Conservation (phyloP, 345 rosid genomes). For the Rhodamnia rubescens region DNA sequence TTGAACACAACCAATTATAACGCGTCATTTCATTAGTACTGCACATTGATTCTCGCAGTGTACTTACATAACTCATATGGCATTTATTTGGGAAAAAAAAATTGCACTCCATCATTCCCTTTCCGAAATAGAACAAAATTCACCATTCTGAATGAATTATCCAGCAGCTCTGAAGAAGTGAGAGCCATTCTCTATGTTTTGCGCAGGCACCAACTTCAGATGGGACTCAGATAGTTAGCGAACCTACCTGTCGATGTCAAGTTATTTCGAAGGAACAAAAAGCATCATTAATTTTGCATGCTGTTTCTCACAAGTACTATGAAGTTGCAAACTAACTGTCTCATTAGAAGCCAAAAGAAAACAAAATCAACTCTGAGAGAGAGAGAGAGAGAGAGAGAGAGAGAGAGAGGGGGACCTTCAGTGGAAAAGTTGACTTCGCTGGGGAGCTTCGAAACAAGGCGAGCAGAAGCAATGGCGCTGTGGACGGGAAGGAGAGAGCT, state of each 20-base stretch:
- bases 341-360: background rate
- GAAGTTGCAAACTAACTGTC: background rate
- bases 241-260: constrained; percentile 48
- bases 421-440: constrained; percentile 20
- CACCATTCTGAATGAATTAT: background rate
- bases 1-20: background rate
- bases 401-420: constrained; percentile 34
- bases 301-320: background rate
- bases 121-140: background rate
- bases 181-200: background rate
- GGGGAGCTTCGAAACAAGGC: constrained; percentile 67
- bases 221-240: constrained; percentile 76
- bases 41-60: background rate
- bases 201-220: constrained; percentile 21
- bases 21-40: background rate
- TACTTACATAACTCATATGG: background rate
- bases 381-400: background rate
- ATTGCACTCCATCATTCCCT: background rate
- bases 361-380: background rate
- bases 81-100: background rate
- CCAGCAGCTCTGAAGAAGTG: background rate
- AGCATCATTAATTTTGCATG: background rate
- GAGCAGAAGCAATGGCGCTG: constrained; percentile 50
- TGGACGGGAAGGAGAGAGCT: constrained; percentile 55
- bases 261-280: background rate